A percentile compares a stretch with the other conserved stretches of the same genome.
phyloP scores from a whole-genome alignment of 495 filamentous ascomycete species.

The Aspergillus steynii region DNA sequence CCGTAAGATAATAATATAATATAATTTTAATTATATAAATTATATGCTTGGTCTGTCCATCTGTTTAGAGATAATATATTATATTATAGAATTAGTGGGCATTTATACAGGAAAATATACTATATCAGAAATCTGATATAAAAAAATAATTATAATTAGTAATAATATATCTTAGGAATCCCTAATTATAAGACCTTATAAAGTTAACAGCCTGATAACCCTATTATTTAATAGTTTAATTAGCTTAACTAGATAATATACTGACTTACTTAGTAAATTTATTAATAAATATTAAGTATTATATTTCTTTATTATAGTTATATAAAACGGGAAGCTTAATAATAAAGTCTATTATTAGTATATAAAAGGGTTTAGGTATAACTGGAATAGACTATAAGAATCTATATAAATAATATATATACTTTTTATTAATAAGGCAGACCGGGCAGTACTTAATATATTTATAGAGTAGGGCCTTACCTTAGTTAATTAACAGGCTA shows the following conservation, averaged over 20 bases:
- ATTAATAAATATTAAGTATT: slow-evolving; percentile 1
- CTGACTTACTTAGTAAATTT: background rate
- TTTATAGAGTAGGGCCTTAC: background rate
- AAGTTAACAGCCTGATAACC: background rate
- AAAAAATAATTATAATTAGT: background rate
- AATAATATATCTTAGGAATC: background rate
- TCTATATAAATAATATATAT: background rate
- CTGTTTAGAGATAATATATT: no score
- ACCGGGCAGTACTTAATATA: background rate
- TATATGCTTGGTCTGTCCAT: no score
- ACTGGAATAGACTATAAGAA: background rate
- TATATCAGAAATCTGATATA: background rate
- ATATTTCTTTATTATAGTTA: background rate
- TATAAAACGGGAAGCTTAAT: background rate
- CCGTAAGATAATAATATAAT: slow-evolving; percentile 1
- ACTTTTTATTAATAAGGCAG: background rate
- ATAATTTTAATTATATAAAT: background rate
- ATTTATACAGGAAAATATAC: no score
- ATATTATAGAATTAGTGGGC: background rate
- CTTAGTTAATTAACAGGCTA: background rate
- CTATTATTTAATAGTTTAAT: background rate
- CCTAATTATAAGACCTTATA: background rate
- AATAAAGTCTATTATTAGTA: background rate
- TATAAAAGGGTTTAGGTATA: background rate
- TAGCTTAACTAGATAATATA: background rate